Percentiles rank a stretch among this genome's conserved stretches.
Evolutionary conservation across 2,329 filamentous ascomycete genomes (phyloP).

Genomic region (Cladobotryum protrusum): DNA sequence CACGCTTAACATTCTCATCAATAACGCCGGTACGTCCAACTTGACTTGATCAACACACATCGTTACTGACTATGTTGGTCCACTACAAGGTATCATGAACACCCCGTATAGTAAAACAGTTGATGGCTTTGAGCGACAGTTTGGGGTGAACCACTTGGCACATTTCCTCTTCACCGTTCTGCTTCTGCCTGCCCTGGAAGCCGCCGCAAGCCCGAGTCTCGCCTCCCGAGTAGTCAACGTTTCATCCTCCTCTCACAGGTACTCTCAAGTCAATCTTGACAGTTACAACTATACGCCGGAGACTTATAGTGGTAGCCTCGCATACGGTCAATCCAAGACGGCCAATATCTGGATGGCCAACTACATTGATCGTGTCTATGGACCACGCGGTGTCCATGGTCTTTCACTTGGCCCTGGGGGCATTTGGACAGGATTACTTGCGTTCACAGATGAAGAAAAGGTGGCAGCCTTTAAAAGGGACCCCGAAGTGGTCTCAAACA

Average conservation of each 20-base stretch:
- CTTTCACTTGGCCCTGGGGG: constrained; percentile 3
- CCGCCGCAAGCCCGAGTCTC: constrained; percentile 30
- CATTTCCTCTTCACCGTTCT: constrained; percentile 29
- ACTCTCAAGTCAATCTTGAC: constrained; percentile 10
- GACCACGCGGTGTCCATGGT: constrained; percentile 31
- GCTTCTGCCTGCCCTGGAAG: constrained; percentile 36
- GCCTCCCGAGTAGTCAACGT: constrained; percentile 41
- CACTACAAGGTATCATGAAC: constrained; percentile 29
- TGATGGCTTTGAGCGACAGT: constrained; percentile 45
- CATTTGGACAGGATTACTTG: neutral
- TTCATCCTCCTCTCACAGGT: constrained; percentile 37
- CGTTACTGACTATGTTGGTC: neutral
- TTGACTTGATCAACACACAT: neutral
- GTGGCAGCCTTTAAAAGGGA: no score
- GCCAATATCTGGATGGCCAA: constrained; percentile 47
- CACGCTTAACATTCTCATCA: constrained; percentile 30
- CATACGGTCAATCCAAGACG: constrained; percentile 44
- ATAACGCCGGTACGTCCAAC: constrained; percentile 32
- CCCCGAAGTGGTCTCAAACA: no score
- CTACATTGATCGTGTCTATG: constrained; percentile 43
- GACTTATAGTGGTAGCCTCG: constrained; percentile 21
- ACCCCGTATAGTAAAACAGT: constrained; percentile 27
- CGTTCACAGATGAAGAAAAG: no score
- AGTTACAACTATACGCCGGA: constrained; percentile 16
- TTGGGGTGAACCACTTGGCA: constrained; percentile 44